A percentile compares a stretch with the other conserved stretches of the same genome.
Evolutionary conservation across 2,329 filamentous ascomycete genomes (phyloP).

Genomic region (Endocalyx cinctus): DNA sequence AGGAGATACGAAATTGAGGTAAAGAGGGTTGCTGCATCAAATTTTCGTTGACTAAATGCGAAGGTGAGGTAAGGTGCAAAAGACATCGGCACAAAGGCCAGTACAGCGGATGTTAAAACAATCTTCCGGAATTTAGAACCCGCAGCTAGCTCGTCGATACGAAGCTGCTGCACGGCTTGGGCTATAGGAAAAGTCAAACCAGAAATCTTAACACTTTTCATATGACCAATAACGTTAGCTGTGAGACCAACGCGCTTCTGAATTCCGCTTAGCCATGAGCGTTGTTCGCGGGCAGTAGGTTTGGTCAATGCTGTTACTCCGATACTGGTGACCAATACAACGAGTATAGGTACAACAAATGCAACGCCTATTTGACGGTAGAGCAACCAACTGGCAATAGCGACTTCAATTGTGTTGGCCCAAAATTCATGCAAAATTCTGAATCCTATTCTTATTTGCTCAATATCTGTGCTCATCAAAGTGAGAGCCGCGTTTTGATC

Average conservation of each 20-base stretch:
- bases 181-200: conserved; percentile 27
- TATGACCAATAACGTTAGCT: conserved; percentile 30
- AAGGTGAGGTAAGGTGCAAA: conserved; percentile 36
- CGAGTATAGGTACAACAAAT: conserved; percentile 41
- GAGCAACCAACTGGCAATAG: conserved; percentile 42
- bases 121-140: conserved; percentile 26
- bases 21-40: conserved; percentile 33
- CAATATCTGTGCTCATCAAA: conserved; percentile 43
- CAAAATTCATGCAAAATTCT: conserved; percentile 35
- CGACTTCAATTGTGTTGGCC: conserved; percentile 37
- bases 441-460: conserved; percentile 33
- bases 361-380: conserved; percentile 41
- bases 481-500: conserved; percentile 39
- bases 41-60: conserved; percentile 26
- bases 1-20: conserved; percentile 37
- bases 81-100: conserved; percentile 25
- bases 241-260: conserved; percentile 28
- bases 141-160: conserved; percentile 31
- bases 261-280: conserved; percentile 31
- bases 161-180: conserved; percentile 26
- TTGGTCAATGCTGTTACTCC: conserved; percentile 18
- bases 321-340: conserved; percentile 28
- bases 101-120: conserved; percentile 4
- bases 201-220: conserved; percentile 39
- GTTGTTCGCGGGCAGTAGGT: conserved; percentile 22